These are phyloP conservation scores for Nicotiana benthamiana DNA, from an alignment of 257 asterid species.

Conservation along the genomic window DNA sequence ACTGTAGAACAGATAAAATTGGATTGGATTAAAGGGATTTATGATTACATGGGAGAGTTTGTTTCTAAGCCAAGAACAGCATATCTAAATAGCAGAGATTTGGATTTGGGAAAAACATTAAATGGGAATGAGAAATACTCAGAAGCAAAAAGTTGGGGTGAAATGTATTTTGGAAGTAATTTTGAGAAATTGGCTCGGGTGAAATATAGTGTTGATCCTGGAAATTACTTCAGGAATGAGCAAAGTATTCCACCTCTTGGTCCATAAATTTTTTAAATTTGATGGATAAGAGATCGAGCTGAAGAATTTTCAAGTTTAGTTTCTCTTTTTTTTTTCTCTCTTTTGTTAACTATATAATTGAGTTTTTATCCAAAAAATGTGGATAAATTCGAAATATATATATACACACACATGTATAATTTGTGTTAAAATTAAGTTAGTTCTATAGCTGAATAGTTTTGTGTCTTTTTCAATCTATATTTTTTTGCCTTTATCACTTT, in stretches of 20 bases:
- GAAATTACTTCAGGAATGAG: conserved; percentile 44
- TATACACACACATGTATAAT: too few species aligned
- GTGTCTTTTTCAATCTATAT: too few species aligned
- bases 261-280: not conserved
- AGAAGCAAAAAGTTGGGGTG: conserved; percentile 41
- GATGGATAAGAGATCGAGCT: not conserved
- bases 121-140: conserved; percentile 16
- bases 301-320: not conserved
- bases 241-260: conserved; percentile 39
- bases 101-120: conserved; percentile 45
- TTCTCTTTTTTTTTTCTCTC: not conserved
- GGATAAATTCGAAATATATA: too few species aligned
- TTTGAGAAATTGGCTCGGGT: conserved; percentile 34
- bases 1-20: conserved; percentile 9
- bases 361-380: too few species aligned
- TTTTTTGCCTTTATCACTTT: too few species aligned
- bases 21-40: conserved; percentile 30
- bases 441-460: too few species aligned
- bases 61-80: conserved; percentile 57
- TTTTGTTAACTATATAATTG: too few species aligned
- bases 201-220: conserved; percentile 42
- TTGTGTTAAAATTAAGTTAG: too few species aligned
- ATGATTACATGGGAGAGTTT: conserved; percentile 34
- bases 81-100: conserved; percentile 48
- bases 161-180: conserved; percentile 40